Evolutionary conservation across 495 filamentous ascomycete species (phyloP).

Genomic region (Clohesyomyces aquaticus): DNA sequence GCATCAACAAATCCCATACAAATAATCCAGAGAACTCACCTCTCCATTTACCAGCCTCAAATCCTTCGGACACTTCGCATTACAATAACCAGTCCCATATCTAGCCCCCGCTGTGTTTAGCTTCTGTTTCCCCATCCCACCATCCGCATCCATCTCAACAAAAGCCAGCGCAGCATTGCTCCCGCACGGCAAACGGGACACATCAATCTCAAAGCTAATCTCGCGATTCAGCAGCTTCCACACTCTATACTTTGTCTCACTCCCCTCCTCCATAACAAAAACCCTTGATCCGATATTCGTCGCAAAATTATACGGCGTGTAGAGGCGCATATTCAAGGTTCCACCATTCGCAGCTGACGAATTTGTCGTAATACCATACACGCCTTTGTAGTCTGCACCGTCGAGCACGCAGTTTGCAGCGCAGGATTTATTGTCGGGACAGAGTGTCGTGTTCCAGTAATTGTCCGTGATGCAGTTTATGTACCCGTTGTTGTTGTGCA

Average conservation of each 20-base stretch:
- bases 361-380: slow-evolving; percentile 34
- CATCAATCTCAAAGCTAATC: slow-evolving; percentile 67
- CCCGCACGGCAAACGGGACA: slow-evolving; percentile 63
- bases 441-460: slow-evolving; percentile 41
- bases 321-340: slow-evolving; percentile 39
- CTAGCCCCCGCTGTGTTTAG: slow-evolving; percentile 63
- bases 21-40: too few relatives aligned
- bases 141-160: slow-evolving; percentile 61
- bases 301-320: slow-evolving; percentile 12
- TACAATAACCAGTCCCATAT: slow-evolving; percentile 72
- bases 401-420: slow-evolving; percentile 48
- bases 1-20: too few relatives aligned
- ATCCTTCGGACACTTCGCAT: slow-evolving; percentile 35
- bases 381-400: slow-evolving; percentile 44
- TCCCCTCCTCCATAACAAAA: slow-evolving; percentile 60
- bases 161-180: slow-evolving; percentile 72
- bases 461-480: slow-evolving; percentile 46
- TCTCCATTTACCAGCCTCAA: too few relatives aligned
- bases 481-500: slow-evolving; percentile 46
- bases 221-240: slow-evolving; percentile 63
- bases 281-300: slow-evolving; percentile 50
- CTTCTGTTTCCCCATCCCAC: slow-evolving; percentile 50
- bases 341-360: slow-evolving; percentile 39
- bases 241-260: slow-evolving; percentile 61
- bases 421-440: slow-evolving; percentile 49